A percentile compares a stretch with the other conserved stretches of the same genome.
These are phyloP conservation scores for Fagopyrum homotropicum DNA, from an alignment of 148 eudicot species.

Conservation along the genomic window DNA sequence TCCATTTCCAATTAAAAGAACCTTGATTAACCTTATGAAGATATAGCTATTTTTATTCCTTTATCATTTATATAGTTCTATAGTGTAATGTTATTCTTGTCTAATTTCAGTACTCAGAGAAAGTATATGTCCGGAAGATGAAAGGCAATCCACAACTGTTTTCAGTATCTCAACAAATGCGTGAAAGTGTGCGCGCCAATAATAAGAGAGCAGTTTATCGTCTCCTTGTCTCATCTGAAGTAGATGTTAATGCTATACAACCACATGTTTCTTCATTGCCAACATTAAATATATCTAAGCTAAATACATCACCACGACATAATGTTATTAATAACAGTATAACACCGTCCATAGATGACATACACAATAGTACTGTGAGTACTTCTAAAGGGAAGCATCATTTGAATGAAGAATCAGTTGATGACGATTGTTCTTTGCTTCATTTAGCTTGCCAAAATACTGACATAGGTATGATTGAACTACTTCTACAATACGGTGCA, in stretches of 20 bases:
- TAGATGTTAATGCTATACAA: slow-evolving; percentile 55
- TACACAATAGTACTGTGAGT: slow-evolving; percentile 4
- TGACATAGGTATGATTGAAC: slow-evolving; percentile 88
- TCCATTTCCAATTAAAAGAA: too few relatives aligned
- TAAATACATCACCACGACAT: background rate
- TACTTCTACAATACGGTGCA: slow-evolving; percentile 89
- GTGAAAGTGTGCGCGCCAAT: slow-evolving; percentile 72
- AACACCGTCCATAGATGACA: background rate
- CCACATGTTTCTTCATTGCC: slow-evolving; percentile 32
- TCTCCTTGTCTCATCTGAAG: slow-evolving; percentile 56
- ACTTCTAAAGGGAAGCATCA: slow-evolving; percentile 33
- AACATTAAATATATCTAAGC: slow-evolving; percentile 29
- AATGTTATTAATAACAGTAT: background rate
- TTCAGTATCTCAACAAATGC: slow-evolving; percentile 63
- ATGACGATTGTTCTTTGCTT: slow-evolving; percentile 71
- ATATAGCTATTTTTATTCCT: background rate
- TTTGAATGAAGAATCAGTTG: slow-evolving; percentile 38
- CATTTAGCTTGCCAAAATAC: slow-evolving; percentile 82
- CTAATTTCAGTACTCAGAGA: slow-evolving; percentile 68
- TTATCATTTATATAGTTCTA: background rate
- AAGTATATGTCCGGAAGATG: slow-evolving; percentile 58
- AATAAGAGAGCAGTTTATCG: slow-evolving; percentile 81
- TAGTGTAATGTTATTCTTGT: background rate
- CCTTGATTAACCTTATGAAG: background rate
- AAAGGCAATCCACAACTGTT: slow-evolving; percentile 47